Percentiles rank a stretch among this genome's conserved stretches.
Evolutionary conservation across 345 rosid genomes (phyloP).

Genomic region (Aurinia saxatilis): DNA sequence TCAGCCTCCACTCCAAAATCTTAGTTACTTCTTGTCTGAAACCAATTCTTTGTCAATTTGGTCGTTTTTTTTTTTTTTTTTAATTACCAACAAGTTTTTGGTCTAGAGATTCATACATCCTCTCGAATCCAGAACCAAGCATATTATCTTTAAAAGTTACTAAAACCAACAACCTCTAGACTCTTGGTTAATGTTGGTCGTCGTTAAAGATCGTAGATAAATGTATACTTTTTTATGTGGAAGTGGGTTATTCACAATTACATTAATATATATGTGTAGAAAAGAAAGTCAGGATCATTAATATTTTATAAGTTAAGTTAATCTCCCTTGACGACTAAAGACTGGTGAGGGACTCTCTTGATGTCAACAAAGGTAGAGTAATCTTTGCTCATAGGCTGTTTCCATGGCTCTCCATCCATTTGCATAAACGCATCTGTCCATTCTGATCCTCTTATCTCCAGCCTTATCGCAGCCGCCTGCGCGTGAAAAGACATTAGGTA

Average conservation of each 20-base stretch:
- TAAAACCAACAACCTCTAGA: no score
- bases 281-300: background rate
- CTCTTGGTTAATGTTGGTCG: no score
- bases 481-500: no score
- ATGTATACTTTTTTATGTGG: background rate
- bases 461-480: constrained; percentile 81
- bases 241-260: constrained; percentile 9
- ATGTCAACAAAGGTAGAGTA: constrained; percentile 74
- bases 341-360: constrained; percentile 66
- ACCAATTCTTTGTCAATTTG: constrained; percentile 8
- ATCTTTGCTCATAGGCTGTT: constrained; percentile 66
- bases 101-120: no score
- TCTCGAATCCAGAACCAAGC: no score
- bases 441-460: constrained; percentile 86
- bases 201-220: constrained; percentile 5
- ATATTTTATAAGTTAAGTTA: constrained; percentile 12
- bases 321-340: constrained; percentile 62
- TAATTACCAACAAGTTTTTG: no score
- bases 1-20: constrained; percentile 22
- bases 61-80: background rate
- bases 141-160: no score
- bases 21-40: constrained; percentile 16
- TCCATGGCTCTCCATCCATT: constrained; percentile 99
- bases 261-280: background rate
- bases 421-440: constrained; percentile 87